Conservation (phyloP, 2,329 filamentous ascomycete genomes). For the Pseudomassariella vexata region DNA sequence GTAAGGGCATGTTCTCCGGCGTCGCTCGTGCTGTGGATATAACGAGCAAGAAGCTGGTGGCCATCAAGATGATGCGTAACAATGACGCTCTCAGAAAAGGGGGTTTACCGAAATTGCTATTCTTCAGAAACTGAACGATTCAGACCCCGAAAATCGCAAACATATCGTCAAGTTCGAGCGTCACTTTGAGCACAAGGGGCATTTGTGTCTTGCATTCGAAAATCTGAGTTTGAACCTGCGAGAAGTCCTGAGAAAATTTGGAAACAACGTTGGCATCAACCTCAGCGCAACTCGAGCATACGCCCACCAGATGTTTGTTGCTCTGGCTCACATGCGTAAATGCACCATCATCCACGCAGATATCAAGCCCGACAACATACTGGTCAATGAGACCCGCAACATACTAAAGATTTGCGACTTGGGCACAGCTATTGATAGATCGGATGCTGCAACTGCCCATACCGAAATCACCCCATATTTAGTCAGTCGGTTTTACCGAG, state of each 20-base stretch:
- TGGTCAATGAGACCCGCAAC: constrained; percentile 80
- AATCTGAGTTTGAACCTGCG: constrained; percentile 89
- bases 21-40: constrained; percentile 86
- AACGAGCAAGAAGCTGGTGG: constrained; percentile 69
- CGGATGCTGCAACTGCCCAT: constrained; percentile 64
- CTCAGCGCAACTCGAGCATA: constrained; percentile 81
- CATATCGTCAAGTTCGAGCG: constrained; percentile 85
- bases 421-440: constrained; percentile 88
- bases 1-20: constrained; percentile 93
- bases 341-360: constrained; percentile 94
- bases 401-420: constrained; percentile 92
- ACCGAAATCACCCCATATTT: constrained; percentile 92
- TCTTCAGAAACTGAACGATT: constrained; percentile 76
- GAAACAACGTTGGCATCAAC: constrained; percentile 89
- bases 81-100: constrained; percentile 91
- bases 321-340: constrained; percentile 79
- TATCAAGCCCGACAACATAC: constrained; percentile 94
- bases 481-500: constrained; percentile 94
- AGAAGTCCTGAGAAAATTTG: constrained; percentile 92
- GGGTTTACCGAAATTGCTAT: constrained; percentile 90
- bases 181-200: constrained; percentile 88
- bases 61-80: constrained; percentile 96
- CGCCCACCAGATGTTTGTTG: constrained; percentile 89
- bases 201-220: constrained; percentile 96
- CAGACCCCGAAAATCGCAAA: constrained; percentile 83